A percentile compares a stretch with the other conserved stretches of the same genome.
phyloP scores from a whole-genome alignment of 768 basidiomycete species.

The Naganishia kalamii region DNA sequence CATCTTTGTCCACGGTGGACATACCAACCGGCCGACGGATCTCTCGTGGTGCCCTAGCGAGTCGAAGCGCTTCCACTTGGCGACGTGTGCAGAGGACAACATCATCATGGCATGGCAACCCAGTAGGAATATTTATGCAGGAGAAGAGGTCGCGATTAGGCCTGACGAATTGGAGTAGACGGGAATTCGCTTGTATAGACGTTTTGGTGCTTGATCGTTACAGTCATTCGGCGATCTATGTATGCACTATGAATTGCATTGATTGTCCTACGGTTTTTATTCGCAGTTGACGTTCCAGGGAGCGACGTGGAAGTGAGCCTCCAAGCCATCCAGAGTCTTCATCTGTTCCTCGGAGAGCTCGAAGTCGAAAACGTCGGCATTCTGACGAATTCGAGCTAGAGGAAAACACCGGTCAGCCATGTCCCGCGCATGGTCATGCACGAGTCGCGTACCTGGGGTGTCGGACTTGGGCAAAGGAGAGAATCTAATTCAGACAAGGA shows the following conservation, averaged over 20 bases:
- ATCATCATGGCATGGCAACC: conserved; percentile 97
- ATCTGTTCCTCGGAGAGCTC: conserved; percentile 64
- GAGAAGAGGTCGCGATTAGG: conserved; percentile 75
- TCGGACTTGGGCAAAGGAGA: conserved; percentile 80
- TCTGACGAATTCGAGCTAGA: conserved; percentile 47
- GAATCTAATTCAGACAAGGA: conserved; percentile 52
- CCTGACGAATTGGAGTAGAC: conserved; percentile 69
- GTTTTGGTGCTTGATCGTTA: too few species aligned
- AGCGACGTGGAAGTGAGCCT: conserved; percentile 42
- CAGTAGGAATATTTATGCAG: conserved; percentile 86
- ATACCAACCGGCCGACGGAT: conserved; percentile 69
- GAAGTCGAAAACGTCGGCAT: conserved; percentile 70
- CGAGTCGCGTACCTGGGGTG: conserved; percentile 47
- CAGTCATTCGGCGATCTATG: too few species aligned
- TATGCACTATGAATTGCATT: too few species aligned
- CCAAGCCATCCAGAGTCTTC: conserved; percentile 60
- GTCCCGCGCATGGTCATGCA: conserved; percentile 52
- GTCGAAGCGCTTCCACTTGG: conserved; percentile 72
- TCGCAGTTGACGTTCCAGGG: conserved; percentile 13
- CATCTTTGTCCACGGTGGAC: conserved; percentile 86
- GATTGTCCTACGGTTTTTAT: too few species aligned
- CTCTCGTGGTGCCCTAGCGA: conserved; percentile 81
- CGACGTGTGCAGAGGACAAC: conserved; percentile 92
- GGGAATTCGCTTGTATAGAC: background rate
- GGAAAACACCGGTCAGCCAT: background rate